Evolutionary conservation across 305 asterid genomes (phyloP).

Genomic region (Fraxinus angustifolia): DNA sequence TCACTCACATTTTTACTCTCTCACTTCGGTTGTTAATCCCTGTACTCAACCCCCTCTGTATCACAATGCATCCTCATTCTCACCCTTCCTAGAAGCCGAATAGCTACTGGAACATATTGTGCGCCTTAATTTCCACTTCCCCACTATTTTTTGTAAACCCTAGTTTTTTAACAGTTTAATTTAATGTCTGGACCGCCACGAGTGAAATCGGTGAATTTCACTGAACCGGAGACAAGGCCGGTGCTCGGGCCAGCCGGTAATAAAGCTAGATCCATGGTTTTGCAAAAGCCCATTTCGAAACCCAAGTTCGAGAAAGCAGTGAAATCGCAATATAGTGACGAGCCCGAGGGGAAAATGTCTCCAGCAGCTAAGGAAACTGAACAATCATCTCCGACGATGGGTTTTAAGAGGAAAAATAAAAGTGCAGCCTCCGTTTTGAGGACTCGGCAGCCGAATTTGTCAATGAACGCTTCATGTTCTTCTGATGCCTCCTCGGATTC

Average conservation of each 20-base stretch:
- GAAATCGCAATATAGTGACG: constrained; percentile 31
- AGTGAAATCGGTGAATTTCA: constrained; percentile 51
- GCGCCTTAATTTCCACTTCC: constrained; percentile 15
- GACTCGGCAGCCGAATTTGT: constrained; percentile 64
- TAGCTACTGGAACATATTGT: constrained; percentile 12
- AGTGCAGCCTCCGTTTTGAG: constrained; percentile 48
- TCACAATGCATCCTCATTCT: constrained; percentile 39
- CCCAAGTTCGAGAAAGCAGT: constrained; percentile 34
- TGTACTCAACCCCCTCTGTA: constrained; percentile 9
- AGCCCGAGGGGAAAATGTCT: constrained; percentile 43
- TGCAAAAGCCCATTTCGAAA: constrained; percentile 48
- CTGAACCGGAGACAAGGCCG: constrained; percentile 61
- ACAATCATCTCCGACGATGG: constrained; percentile 41
- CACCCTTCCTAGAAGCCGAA: constrained; percentile 30
- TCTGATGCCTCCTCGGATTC: constrained; percentile 86
- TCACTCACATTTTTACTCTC: constrained; percentile 15
- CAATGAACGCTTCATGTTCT: constrained; percentile 80
- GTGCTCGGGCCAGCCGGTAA: constrained; percentile 82
- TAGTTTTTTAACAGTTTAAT: constrained; percentile 1
- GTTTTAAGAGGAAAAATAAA: constrained; percentile 40
- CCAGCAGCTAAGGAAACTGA: constrained; percentile 37
- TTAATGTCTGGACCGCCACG: constrained; percentile 72
- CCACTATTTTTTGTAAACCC: constrained; percentile 20
- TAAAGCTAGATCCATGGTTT: constrained; percentile 61
- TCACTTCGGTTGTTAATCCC: constrained; percentile 30